Evolutionary conservation across 192 early-diverging fungal genomes (phyloP), one percentile per base, ranked within the genome.

Genomic region (Coemansia sp.): DNA sequence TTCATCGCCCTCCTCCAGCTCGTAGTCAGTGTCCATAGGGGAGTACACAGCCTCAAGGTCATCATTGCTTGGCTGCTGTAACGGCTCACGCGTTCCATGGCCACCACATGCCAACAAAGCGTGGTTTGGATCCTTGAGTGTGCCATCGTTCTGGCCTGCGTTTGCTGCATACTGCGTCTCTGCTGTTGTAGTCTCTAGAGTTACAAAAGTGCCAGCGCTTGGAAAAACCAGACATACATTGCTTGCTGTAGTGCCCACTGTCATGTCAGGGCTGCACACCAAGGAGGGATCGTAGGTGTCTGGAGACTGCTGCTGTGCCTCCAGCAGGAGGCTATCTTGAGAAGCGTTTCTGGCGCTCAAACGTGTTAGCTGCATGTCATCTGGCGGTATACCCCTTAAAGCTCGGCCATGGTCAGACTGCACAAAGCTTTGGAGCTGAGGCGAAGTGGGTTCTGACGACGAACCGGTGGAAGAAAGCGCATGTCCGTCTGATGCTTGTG

Each of bases 361-460:
- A 5, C 15, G 23, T 7, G 15, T 8, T 25, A 51, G 23, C 23
- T 9, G 48, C 23, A 51, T 51, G 7, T 51, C 48, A 26, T 4
- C 25, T 26, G 48, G 23, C 23, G 48, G 25, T 16, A 25, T 15
- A 26, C 7, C 8, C 23, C 25, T 7, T 23, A 51, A 26, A 23
- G 9, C 21, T 25, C 48, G 48, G 13, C 25, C 23, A 7, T 26
- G 48, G 25, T 25, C 48, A 26, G 48, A 51, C 21, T 51, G 48
- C 48, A 26, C 25, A 26, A 51, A 51, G 48, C 48, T 10, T 15
- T 51, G 48, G 7, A 51, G 48, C 8, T 74, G 65, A 16, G 72
- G 72, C 39, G 72, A 74, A 15, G 72, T 45, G 4, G 72, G 52
- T 55, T 52, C 7, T 10, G 71, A 67, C 23, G 62, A 63, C 23